Percentiles rank a stretch among this genome's conserved stretches.
phyloP scores from a whole-genome alignment of 2,329 filamentous ascomycete species.

The Beauveria caledonica region DNA sequence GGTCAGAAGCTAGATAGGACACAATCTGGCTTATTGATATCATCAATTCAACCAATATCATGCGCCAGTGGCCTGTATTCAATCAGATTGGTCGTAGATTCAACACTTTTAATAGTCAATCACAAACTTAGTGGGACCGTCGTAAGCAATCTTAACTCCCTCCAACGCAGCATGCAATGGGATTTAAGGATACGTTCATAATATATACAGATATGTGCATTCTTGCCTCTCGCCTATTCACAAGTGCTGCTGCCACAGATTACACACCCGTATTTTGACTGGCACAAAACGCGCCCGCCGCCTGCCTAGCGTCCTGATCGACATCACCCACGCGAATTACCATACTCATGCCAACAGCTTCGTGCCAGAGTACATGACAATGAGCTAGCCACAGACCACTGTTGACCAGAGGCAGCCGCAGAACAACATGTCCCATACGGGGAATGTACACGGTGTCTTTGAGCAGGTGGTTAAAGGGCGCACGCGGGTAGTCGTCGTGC shows the following conservation, averaged over 20 bases:
- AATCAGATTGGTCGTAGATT: too few relatives aligned
- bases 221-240: not conserved
- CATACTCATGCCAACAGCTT: constrained; percentile 36
- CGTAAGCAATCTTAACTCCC: too few relatives aligned
- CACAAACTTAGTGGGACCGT: too few relatives aligned
- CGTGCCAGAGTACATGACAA: constrained; percentile 29
- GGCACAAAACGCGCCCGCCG: not conserved
- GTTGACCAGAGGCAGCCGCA: constrained; percentile 27
- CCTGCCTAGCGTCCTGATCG: not conserved
- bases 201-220: not conserved
- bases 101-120: too few relatives aligned
- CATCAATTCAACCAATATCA: too few relatives aligned
- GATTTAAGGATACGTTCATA: too few relatives aligned
- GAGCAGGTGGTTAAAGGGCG: constrained; percentile 19
- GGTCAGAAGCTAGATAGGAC: too few relatives aligned
- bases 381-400: constrained; percentile 30
- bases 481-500: constrained; percentile 1
- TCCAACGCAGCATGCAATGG: too few relatives aligned
- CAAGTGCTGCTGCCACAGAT: not conserved
- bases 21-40: too few relatives aligned
- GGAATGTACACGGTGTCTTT: constrained; percentile 30
- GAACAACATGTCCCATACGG: constrained; percentile 25
- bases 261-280: not conserved
- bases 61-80: too few relatives aligned
- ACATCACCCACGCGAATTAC: constrained; percentile 11